Percentiles rank a stretch among this genome's conserved stretches.
Conservation (phyloP, 192 early-diverging fungal genomes). For the Podila epicladia region DNA sequence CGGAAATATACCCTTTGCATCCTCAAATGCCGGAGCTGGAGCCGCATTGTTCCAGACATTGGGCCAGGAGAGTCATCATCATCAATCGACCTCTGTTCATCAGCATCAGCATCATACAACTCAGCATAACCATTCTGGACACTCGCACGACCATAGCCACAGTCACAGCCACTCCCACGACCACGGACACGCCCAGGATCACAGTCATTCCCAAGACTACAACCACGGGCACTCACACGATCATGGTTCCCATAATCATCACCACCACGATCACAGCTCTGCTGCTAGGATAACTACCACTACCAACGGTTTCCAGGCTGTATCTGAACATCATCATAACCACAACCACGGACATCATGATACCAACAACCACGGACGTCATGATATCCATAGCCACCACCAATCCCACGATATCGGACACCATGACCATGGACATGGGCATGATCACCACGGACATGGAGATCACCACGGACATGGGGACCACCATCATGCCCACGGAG, state of each 20-base stretch:
- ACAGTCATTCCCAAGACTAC: neutral
- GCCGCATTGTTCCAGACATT: neutral
- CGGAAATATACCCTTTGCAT: conserved; percentile 47
- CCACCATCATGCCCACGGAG: neutral
- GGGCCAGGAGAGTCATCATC: neutral
- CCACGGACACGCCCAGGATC: neutral
- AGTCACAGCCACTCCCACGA: neutral
- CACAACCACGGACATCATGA: conserved; percentile 34
- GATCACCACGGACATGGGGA: neutral
- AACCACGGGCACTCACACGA: neutral
- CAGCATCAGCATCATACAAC: neutral
- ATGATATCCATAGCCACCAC: conserved; percentile 10
- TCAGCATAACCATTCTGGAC: neutral
- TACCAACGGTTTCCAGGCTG: neutral
- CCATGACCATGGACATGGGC: conserved; percentile 3
- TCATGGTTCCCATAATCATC: neutral
- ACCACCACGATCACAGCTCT: conserved; percentile 13
- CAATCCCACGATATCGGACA: neutral
- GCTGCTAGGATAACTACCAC: neutral
- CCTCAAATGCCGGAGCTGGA: conserved; percentile 10
- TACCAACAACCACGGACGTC: conserved; percentile 9
- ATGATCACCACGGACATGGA: conserved; percentile 7
- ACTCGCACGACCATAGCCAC: conserved; percentile 12
- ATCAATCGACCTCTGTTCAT: neutral
- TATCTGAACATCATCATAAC: neutral